phyloP scores from a whole-genome alignment of 1,139 yeast species.

The Blastobotrys proliferans region DNA sequence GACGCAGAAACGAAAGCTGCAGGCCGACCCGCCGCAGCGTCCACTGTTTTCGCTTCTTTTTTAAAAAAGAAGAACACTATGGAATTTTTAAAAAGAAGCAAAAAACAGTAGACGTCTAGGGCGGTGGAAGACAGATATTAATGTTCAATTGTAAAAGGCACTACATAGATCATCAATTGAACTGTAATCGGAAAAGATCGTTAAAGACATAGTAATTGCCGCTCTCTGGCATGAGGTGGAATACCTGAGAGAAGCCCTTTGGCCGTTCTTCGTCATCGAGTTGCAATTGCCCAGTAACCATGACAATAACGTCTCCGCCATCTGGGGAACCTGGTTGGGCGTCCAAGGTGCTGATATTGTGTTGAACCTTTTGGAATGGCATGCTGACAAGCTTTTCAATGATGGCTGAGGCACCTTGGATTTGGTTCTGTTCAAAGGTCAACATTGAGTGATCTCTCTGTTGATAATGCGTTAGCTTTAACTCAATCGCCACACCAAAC shows the following conservation, averaged over 20 bases:
- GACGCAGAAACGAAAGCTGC: too few species aligned
- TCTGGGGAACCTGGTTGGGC: constrained; percentile 96
- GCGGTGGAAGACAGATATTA: too few species aligned
- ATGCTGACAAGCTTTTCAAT: constrained; percentile 84
- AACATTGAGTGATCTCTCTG: constrained; percentile 93
- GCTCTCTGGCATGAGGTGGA: constrained; percentile 93
- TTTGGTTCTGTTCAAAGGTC: constrained; percentile 90
- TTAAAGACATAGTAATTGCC: constrained; percentile 89
- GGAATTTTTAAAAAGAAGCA: too few species aligned
- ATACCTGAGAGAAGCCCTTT: constrained; percentile 94
- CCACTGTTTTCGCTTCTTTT: too few species aligned
- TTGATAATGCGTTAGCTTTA: too few species aligned
- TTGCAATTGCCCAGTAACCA: constrained; percentile 95
- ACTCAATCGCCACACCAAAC: too few species aligned
- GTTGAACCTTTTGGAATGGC: constrained; percentile 90
- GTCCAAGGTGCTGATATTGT: constrained; percentile 88
- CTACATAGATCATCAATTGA: constrained; percentile 27
- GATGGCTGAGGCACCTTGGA: constrained; percentile 90
- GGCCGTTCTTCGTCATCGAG: constrained; percentile 94
- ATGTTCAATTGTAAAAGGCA: background rate
- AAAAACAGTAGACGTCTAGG: too few species aligned
- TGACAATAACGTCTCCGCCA: constrained; percentile 83
- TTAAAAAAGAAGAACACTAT: too few species aligned
- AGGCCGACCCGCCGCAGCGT: too few species aligned
- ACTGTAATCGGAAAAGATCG: constrained; percentile 73